Base-by-base conservation (phyloP, 768 basidiomycete species). In the Strobilomyces echinocephalus region DNA sequence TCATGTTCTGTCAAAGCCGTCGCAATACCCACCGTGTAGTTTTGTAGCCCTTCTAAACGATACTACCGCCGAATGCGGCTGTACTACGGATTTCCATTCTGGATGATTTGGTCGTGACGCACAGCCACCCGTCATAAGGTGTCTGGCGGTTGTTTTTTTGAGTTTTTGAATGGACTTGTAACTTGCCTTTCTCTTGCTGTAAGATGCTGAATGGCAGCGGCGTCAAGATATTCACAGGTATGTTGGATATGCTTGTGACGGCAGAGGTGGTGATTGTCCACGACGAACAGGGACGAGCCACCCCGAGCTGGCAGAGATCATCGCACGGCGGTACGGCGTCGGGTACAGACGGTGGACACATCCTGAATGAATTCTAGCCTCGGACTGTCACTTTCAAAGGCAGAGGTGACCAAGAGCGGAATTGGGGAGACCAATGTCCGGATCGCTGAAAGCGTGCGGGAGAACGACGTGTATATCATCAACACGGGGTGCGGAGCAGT, bases 391-490 rank as follows among this genome's bases (percentile, higher is more conserved):
- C 79, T 98, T 53, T 88, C 91, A 50, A 88, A 87, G 59, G 91
- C 91, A 18, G 87, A 91, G 62, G 84, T 97, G 52, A 86, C 87
- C 50, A 85, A 85, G 62, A 93, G 90, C 68, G 86, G 90, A 21
- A 88, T 93, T 56, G 91, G 94, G 52, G 95, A 97, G 75, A 91
- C 91, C 45, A 82, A 82, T 63, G 91, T 98, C 48, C 87, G 88
- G 60, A 92, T 99, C 68, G 81, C 82, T 59, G 94, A 97, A 73
- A 94, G 91, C 42, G 95, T 99, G 34, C 90, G 97, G 56, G 95
- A 98, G 73, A 91, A 93, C 70, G 97, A 98, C 69, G 95, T 98
- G 46, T 99, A 98, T 74, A 97, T 99, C 71, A 87, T 99, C 76
- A 97, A 94, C 73, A 91, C 92, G 36, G 88, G 91, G 14, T 86